Base-by-base conservation (phyloP, 2,329 filamentous ascomycete species). In the Phaeophleospora eucalypticola region DNA sequence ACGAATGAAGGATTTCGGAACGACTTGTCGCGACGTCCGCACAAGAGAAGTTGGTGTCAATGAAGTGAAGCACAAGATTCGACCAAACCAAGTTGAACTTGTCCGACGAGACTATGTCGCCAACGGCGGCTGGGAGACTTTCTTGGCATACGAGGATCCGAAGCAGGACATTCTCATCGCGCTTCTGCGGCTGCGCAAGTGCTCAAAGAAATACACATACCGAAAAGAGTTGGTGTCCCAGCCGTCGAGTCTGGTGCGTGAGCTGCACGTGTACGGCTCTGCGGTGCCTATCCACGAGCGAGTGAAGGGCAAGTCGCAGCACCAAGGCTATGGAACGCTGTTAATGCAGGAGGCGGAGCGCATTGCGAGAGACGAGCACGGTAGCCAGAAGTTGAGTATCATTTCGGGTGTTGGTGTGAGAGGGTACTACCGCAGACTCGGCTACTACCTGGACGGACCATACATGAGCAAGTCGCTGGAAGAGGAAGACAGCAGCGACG, bases 1-100 rank as follows among this genome's bases (percentile, higher is more conserved):
- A n/a, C 80, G 93, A 17, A 98, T 98, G 94, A 96, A 96, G 69
- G 93, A 98, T 66, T 97, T 98, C 59, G 94, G 94, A 41, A 98
- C 93, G 0, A 89, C 88, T 1, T 98, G 94, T 66, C 88, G 94
- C 54, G 93, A 98, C 62, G 93, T 98, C 18, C 84, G 93, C 12
- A 98, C 93, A 1, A 83, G 93, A 50, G 93, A 98, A 71, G 93
- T 98, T 18, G 93, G 93, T 49, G 90, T 98, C 71, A 98, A 98
- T 67, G 93, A 98, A 71, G 91, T 98, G 56, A 98, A 98, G 75
- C 84, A 98, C 76, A 97, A 97, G 75, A 96, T 98, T 58, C 80
- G 91, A 1, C 93, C 93, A 0, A 94, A 90, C 57, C 91, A 98
- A 67, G 87, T 98, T 48, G 93, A 98, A 73, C 82, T 98, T 16